These are phyloP conservation scores for Rosa multiflora DNA, from an alignment of 306 rosid genomes.

Conservation along the genomic window DNA sequence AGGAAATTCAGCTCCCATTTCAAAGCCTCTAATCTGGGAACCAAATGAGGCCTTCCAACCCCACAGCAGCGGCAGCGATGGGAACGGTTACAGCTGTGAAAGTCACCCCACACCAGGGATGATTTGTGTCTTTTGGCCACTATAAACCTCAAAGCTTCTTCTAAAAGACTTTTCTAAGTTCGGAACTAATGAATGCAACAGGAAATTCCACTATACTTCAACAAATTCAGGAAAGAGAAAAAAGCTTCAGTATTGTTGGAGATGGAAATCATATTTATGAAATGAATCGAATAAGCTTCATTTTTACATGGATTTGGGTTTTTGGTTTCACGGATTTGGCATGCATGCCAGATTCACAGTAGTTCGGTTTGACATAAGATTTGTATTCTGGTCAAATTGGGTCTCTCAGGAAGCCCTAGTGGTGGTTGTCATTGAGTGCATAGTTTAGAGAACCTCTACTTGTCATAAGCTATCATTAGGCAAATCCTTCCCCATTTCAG, in stretches of 20 bases:
- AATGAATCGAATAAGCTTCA: background rate
- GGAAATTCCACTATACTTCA: background rate
- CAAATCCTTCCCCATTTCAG: background rate
- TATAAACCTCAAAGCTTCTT: too few species aligned
- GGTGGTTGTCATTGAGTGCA: background rate
- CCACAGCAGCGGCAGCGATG: background rate
- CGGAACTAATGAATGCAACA: background rate
- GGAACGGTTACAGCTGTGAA: background rate
- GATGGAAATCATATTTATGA: background rate
- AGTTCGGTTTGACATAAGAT: background rate
- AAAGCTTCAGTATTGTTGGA: background rate
- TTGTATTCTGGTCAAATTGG: background rate
- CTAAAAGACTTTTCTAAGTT: too few species aligned
- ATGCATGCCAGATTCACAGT: background rate
- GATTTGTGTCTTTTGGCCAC: background rate
- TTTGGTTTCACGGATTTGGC: background rate
- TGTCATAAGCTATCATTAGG: too few species aligned
- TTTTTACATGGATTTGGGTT: background rate
- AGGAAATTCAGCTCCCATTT: background rate
- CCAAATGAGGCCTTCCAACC: background rate
- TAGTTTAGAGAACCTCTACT: background rate
- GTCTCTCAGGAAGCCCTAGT: background rate
- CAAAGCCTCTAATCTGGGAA: background rate
- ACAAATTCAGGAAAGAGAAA: background rate
- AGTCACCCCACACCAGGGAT: background rate